Evolutionary conservation across 1,139 yeast species (phyloP).

Genomic region (Zhuliangozyma parablackwelliae): DNA sequence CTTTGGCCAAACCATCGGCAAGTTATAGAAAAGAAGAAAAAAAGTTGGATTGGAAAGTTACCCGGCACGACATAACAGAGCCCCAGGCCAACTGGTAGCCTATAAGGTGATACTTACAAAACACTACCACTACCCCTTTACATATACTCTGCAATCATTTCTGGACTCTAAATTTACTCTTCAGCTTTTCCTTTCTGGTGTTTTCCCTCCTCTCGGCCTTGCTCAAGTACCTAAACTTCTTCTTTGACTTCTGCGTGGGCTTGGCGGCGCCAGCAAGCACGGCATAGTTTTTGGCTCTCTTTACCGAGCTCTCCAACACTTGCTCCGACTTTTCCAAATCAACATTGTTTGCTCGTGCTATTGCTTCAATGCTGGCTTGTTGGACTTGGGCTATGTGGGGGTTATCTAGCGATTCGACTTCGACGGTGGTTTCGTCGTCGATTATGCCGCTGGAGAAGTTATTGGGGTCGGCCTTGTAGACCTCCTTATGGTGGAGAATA

Average conservation of each 20-base stretch:
- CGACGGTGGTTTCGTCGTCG: slow-evolving; percentile 57
- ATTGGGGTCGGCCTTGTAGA: slow-evolving; percentile 35
- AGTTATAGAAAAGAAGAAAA: no score
- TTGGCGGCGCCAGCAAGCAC: slow-evolving; percentile 51
- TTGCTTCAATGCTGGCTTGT: slow-evolving; percentile 40
- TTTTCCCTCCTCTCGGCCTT: slow-evolving; percentile 73
- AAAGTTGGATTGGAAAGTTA: no score
- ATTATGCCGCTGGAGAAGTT: slow-evolving; percentile 27
- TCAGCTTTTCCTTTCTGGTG: slow-evolving; percentile 51
- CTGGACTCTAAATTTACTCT: slow-evolving; percentile 14
- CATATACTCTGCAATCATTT: neutral
- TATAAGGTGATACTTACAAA: neutral
- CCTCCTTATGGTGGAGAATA: slow-evolving; percentile 38
- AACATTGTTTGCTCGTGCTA: slow-evolving; percentile 62
- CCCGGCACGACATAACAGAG: no score
- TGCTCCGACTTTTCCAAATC: slow-evolving; percentile 56
- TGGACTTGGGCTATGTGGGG: slow-evolving; percentile 35
- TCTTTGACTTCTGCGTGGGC: slow-evolving; percentile 44
- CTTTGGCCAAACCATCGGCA: no score
- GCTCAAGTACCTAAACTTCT: slow-evolving; percentile 82
- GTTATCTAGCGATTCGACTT: slow-evolving; percentile 52
- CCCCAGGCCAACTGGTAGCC: neutral
- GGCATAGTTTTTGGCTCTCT: slow-evolving; percentile 71
- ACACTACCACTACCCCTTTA: neutral
- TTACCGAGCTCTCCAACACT: slow-evolving; percentile 59